phyloP scores from a whole-genome alignment of 179 eudicot genomes.

The Gypsophila paniculata region DNA sequence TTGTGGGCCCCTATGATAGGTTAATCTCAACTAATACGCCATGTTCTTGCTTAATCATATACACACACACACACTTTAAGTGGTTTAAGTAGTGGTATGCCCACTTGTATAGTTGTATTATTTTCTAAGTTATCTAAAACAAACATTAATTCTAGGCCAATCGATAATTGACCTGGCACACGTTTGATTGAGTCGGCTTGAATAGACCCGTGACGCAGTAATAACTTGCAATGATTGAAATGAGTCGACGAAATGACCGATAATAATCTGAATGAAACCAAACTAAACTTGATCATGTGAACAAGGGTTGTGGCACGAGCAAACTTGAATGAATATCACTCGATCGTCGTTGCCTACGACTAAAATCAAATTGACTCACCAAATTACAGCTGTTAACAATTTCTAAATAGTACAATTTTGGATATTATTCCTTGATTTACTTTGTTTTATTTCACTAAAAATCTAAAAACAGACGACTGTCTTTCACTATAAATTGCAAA shows the following conservation, averaged over 20 bases:
- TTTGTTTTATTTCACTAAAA: not conserved
- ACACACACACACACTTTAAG: not conserved
- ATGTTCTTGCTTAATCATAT: not conserved
- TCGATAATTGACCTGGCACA: not conserved
- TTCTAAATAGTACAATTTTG: not conserved
- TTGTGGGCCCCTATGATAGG: not conserved
- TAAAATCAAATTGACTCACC: too few relatives aligned
- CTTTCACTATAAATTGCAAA: too few relatives aligned
- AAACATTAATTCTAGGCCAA: not conserved
- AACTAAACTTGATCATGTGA: not conserved
- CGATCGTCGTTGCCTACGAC: not conserved
- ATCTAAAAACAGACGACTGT: too few relatives aligned
- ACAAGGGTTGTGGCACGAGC: not conserved
- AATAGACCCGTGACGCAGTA: not conserved
- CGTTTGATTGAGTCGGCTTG: too few relatives aligned
- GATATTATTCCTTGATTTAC: not conserved
- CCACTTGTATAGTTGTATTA: not conserved
- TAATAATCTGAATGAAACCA: not conserved
- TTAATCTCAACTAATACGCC: slow-evolving; percentile 19
- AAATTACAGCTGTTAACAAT: too few relatives aligned
- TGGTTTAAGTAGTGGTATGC: not conserved
- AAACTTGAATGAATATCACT: not conserved
- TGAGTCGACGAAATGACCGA: too few relatives aligned
- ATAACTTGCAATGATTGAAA: not conserved
- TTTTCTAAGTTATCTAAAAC: not conserved